phyloP scores from a whole-genome alignment of 495 filamentous ascomycete species.

The Parathielavia appendiculata region DNA sequence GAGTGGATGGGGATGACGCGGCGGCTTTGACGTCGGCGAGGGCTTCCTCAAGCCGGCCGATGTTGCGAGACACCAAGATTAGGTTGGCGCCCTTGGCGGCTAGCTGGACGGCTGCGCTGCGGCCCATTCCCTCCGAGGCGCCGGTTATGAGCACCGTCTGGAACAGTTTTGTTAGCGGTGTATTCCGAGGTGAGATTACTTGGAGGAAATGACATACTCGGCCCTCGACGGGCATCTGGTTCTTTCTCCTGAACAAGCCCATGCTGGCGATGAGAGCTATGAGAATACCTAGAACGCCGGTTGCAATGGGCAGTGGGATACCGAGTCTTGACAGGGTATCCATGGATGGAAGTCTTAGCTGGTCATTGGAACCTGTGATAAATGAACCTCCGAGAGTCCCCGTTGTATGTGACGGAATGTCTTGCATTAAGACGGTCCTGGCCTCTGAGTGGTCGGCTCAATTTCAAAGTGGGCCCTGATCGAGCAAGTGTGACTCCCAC shows the following conservation, averaged over 20 bases:
- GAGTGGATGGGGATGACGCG: slow-evolving; percentile 54
- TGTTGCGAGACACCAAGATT: slow-evolving; percentile 74
- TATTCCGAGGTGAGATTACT: neutral
- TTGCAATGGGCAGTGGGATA: slow-evolving; percentile 16
- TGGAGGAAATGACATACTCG: slow-evolving; percentile 49
- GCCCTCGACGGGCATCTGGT: slow-evolving; percentile 77
- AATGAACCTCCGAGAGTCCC: too few species aligned
- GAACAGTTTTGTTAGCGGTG: slow-evolving; percentile 4
- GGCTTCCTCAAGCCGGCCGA: slow-evolving; percentile 66
- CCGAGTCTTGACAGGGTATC: slow-evolving; percentile 16
- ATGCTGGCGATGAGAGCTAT: slow-evolving; percentile 51
- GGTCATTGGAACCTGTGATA: neutral
- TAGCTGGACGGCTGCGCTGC: slow-evolving; percentile 63
- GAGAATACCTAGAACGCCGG: slow-evolving; percentile 43
- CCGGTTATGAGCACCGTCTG: slow-evolving; percentile 86
- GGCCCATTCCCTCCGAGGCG: slow-evolving; percentile 89
- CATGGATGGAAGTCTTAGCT: slow-evolving; percentile 13
- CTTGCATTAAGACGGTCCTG: too few species aligned
- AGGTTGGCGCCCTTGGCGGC: slow-evolving; percentile 81
- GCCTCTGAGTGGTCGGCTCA: too few species aligned
- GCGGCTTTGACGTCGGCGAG: slow-evolving; percentile 59
- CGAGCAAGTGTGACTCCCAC: too few species aligned
- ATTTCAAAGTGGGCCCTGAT: too few species aligned
- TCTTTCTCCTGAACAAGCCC: slow-evolving; percentile 60
- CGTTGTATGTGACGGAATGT: neutral